These are phyloP conservation scores for Nemania sp. DNA, from an alignment of 2,329 filamentous ascomycete species.

Conservation along the genomic window DNA sequence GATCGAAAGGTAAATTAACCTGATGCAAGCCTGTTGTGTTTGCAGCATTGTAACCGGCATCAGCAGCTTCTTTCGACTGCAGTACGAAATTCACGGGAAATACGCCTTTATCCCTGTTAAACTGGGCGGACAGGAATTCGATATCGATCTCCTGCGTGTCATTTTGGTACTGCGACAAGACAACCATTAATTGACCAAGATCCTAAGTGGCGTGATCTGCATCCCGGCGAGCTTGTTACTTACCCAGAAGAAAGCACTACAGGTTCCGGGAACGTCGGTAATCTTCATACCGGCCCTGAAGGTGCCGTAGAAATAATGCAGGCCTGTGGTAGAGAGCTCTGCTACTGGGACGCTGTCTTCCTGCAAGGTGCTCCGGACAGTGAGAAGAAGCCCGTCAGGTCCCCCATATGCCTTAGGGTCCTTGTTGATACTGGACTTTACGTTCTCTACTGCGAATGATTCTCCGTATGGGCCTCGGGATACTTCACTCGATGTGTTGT, in stretches of 20 bases:
- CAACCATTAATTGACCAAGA: conserved; percentile 1
- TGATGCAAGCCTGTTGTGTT: conserved; percentile 61
- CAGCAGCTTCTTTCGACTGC: conserved; percentile 64
- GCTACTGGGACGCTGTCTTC: conserved; percentile 61
- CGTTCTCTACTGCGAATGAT: conserved; percentile 59
- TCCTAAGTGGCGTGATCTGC: neutral
- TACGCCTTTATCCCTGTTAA: conserved; percentile 51
- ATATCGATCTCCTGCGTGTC: conserved; percentile 81
- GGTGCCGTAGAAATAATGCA: conserved; percentile 70
- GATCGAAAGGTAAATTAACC: conserved; percentile 66
- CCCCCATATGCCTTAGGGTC: conserved; percentile 48
- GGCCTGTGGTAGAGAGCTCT: conserved; percentile 64
- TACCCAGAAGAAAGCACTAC: conserved; percentile 80
- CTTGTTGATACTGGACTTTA: conserved; percentile 55
- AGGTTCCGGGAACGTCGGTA: conserved; percentile 65
- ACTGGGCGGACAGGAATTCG: conserved; percentile 73
- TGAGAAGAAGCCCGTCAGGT: conserved; percentile 58
- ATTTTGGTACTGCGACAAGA: conserved; percentile 65
- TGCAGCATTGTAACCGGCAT: conserved; percentile 64
- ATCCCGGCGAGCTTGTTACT: conserved; percentile 25
- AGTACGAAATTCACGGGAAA: conserved; percentile 75
- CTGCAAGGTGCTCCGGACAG: conserved; percentile 51
- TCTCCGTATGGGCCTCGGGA: conserved; percentile 69
- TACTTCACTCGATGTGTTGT: conserved; percentile 61
- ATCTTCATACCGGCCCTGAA: conserved; percentile 70